Conservation (phyloP, 495 filamentous ascomycete species). For the Xylaria acuta region DNA sequence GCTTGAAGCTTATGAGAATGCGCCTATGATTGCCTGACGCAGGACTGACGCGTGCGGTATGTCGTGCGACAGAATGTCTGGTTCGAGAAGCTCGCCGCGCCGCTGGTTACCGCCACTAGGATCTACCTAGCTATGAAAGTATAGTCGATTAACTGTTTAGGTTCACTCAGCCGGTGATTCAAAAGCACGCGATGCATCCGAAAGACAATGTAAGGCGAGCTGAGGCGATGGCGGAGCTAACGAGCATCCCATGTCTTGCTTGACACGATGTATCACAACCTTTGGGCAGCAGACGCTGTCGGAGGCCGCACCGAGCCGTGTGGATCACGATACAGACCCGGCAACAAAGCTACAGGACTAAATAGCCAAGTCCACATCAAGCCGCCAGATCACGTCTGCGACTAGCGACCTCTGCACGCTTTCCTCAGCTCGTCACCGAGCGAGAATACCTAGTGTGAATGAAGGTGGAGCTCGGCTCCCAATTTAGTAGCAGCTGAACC, state of each 20-base stretch:
- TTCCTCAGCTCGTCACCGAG: slow-evolving; percentile 15
- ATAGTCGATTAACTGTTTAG: neutral
- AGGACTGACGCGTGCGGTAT: slow-evolving; percentile 2
- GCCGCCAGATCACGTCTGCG: neutral
- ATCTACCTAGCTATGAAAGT: neutral
- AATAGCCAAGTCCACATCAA: neutral
- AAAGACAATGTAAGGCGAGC: neutral
- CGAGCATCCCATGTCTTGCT: neutral
- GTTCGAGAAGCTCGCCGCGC: neutral
- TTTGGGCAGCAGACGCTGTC: neutral
- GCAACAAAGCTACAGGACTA: neutral
- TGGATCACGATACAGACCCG: neutral
- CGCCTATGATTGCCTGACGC: neutral
- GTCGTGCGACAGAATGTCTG: slow-evolving; percentile 1
- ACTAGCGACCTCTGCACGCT: neutral
- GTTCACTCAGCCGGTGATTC: neutral
- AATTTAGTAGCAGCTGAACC: slow-evolving; percentile 20
- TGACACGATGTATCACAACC: neutral
- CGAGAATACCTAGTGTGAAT: neutral
- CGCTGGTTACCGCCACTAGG: neutral
- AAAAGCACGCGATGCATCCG: neutral
- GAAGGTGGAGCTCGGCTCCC: slow-evolving; percentile 14
- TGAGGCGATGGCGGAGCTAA: slow-evolving; percentile 9
- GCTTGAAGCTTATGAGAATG: neutral
- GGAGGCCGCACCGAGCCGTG: neutral